Evolutionary conservation across 208 protist species (phyloP), one percentile per base, ranked within the genome.

Genomic region (Lotmaria passim): DNA sequence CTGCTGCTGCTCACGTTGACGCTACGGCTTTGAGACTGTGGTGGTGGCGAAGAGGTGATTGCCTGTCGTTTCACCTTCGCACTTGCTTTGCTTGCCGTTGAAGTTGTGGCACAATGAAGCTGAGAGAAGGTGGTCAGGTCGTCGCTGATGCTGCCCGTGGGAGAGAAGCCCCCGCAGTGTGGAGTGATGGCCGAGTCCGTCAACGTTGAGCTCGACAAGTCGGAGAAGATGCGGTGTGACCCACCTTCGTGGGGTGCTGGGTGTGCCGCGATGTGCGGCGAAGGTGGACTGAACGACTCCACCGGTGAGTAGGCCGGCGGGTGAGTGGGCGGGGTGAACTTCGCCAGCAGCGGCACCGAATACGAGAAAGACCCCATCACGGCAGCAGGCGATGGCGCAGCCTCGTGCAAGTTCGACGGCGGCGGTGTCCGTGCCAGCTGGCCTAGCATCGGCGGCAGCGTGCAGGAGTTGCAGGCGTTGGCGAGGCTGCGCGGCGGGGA

Each of bases 161-260:
- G 24, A 21, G 44, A 53, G 51, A 26, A 53, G 59, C 50, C 55
- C 19, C 39, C 68, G 30, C 44, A 41, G 26, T 12, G 59, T 8
- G 68, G 59, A 0, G 69, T 62, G 1, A 63, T 26, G 24, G 60
- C 34, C 26, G 69, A 24, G 44, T 63, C 44, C 26, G 52, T 69
- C 44, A 69, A 15, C 36, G 60, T 69, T 3, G 69, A 57, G 61
- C 26, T 53, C 2, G n/a, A 44, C 12, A 17, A 24, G 28, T 0
- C 24, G 39, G 57, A 39, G 19, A 55, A 44, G 15, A 23, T 17
- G 41, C 41, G 15, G 41, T 17, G 2, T 3, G 15, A 19, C 10
- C 26, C 52, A 17, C 30, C 1, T 7, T 12, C 41, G 3, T 26
- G 12, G 19, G 12, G 12, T 17, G 8, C 55, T 15, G 59, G 28